Evolutionary conservation across 179 eudicot genomes (phyloP), one percentile per base, ranked within the genome.

Genomic region (Heliamphora pulchella): DNA sequence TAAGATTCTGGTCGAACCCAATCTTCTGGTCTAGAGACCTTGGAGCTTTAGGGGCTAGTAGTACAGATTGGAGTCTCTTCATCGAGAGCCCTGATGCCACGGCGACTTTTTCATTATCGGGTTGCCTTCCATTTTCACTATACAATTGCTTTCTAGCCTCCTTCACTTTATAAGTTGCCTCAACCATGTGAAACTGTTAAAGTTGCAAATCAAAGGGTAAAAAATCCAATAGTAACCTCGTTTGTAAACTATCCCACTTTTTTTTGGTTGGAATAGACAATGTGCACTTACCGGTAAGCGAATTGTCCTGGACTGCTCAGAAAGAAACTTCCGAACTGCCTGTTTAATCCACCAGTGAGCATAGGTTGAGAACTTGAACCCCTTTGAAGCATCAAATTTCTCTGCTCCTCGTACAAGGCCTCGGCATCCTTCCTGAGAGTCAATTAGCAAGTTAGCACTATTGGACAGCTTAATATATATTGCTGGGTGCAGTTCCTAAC

Each of bases 341-440:
- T 96, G 98, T 81, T 87, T 94, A 75, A 96, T 94, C 99, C 99
- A 94, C 99, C 99, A 96, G 85, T 94, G 96, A 82, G 98, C 99
- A 81, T 96, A 96, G 15, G 99, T 96, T 71, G 98, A 96, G 87
- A 96, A 94, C 77, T 90, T 96, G 86, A 92, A 96, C 67, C 99
- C 98, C 86, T 88, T 94, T 39, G 98, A 87, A 74, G 96, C 94
- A 89, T 96, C 99, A 89, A 96, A 96, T 81, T 96, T 96, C 84
- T 96, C 99, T 20, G 93, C 86, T 41, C 98, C 97, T 77, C 91
- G 87, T 54, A 91, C 86, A 67, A 96, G 96, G 70, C 99, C 99
- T 81, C 92, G 86, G 79, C 94, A 91, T 80, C 99, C 99, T 89
- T 94, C 98, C 98, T 96, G 89, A 81, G 84, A 53, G 76, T 47